A percentile compares a stretch with the other conserved stretches of the same genome.
Conservation (phyloP, 2,329 filamentous ascomycete species). For the Arthrinium phaeospermum region DNA sequence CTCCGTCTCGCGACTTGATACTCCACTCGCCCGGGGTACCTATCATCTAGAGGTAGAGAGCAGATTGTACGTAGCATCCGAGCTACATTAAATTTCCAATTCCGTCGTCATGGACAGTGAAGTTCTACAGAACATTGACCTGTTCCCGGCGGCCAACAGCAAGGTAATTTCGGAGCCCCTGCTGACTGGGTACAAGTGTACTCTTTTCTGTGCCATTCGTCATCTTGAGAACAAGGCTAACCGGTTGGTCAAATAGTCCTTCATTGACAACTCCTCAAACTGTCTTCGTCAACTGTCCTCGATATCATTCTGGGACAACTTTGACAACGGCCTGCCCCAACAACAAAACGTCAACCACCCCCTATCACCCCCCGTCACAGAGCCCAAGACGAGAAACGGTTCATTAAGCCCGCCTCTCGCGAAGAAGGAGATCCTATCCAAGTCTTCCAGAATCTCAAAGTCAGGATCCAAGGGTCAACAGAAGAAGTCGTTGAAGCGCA, state of each 20-base stretch:
- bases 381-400: slow-evolving; percentile 15
- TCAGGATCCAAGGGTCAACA: slow-evolving; percentile 32
- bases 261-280: slow-evolving; percentile 39
- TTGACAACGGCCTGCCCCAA: slow-evolving; percentile 36
- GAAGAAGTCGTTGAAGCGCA: slow-evolving; percentile 27
- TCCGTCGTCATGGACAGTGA: slow-evolving; percentile 41
- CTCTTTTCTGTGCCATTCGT: slow-evolving; percentile 5
- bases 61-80: slow-evolving; percentile 18
- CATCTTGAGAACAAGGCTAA: background rate
- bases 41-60: slow-evolving; percentile 13
- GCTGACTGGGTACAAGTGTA: slow-evolving; percentile 15
- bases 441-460: slow-evolving; percentile 34
- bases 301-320: slow-evolving; percentile 41
- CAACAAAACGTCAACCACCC: slow-evolving; percentile 37
- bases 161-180: slow-evolving; percentile 34
- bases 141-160: slow-evolving; percentile 39
- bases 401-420: slow-evolving; percentile 12
- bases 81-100: slow-evolving; percentile 19
- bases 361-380: slow-evolving; percentile 31
- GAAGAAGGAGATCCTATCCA: slow-evolving; percentile 30
- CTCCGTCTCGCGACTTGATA: slow-evolving; percentile 9
- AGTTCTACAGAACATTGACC: slow-evolving; percentile 44
- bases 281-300: slow-evolving; percentile 39
- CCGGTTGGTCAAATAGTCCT: slow-evolving; percentile 33
- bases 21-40: slow-evolving; percentile 11